Percentiles rank a stretch among this genome's conserved stretches.
Conservation (phyloP, 2,329 filamentous ascomycete genomes). For the Chrysosporium keratinophilum region DNA sequence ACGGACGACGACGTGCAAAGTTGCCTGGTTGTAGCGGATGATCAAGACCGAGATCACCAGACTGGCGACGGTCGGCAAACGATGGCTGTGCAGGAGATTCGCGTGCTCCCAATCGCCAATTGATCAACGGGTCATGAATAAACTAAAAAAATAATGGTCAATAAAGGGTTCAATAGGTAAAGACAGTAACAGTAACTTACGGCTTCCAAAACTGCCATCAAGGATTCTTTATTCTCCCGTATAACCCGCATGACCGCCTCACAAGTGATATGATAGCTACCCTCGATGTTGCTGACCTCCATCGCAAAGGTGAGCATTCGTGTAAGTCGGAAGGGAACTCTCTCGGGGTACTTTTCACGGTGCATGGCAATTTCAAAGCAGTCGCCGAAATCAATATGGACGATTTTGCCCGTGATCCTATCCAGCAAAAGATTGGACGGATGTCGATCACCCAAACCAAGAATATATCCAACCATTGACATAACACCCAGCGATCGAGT, state of each 20-base stretch:
- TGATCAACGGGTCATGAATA: slow-evolving; percentile 97
- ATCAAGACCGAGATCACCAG: slow-evolving; percentile 39
- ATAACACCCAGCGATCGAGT: slow-evolving; percentile 94
- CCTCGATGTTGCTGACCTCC: slow-evolving; percentile 99
- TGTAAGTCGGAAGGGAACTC: slow-evolving; percentile 93
- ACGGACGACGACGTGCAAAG: slow-evolving; percentile 57
- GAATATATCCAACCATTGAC: slow-evolving; percentile 99
- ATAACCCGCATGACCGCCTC: slow-evolving; percentile 98
- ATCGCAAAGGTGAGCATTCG: slow-evolving; percentile 99
- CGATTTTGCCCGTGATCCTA: slow-evolving; percentile 86
- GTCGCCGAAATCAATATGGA: slow-evolving; percentile 98
- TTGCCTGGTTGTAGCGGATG: slow-evolving; percentile 53
- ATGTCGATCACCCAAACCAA: slow-evolving; percentile 91
- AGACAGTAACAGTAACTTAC: slow-evolving; percentile 47
- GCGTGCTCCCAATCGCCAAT: slow-evolving; percentile 70
- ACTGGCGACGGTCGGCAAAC: slow-evolving; percentile 52
- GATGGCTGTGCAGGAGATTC: slow-evolving; percentile 51
- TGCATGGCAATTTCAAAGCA: slow-evolving; percentile 99
- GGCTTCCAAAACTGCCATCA: slow-evolving; percentile 96
- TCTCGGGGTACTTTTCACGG: slow-evolving; percentile 95
- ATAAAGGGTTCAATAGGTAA: not conserved
- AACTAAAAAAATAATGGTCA: slow-evolving; percentile 51
- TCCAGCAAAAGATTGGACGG: slow-evolving; percentile 98
- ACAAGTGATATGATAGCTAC: slow-evolving; percentile 94
- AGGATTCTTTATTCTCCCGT: slow-evolving; percentile 91